Evolutionary conservation across 805 yeast genomes (phyloP), one percentile per base, ranked within the genome.

Genomic region (Metschnikowia cubensis): DNA sequence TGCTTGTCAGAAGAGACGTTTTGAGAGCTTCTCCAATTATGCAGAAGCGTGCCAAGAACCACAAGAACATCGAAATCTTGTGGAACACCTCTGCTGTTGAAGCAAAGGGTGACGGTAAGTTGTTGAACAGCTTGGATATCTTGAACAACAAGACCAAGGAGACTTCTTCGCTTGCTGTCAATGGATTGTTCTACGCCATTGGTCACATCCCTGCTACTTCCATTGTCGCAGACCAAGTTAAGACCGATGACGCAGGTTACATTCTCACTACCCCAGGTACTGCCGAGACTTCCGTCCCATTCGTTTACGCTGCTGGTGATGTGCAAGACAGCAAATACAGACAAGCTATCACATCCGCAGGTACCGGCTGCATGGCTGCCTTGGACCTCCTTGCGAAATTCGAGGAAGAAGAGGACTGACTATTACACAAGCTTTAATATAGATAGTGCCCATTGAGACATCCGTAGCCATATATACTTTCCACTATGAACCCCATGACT

Each of bases 321-420:
- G 99, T 94, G 50, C 99, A 94, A 74, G 99, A 94, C 74, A 85
- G 89, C 71, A 82, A 81, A 68, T 94, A 92, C 74, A 89, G 99
- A 83, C 99, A 94, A 77, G 99, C 99, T 51, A 89, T 94, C 66
- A 94, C 99, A 38, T 90, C 97, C 69, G 99, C 99, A n/a, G 99
- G 99, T 66, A 81, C 96, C 56, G 99, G 99, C 56, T 94, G 99
- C 80, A 92, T 91, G 97, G 99, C 99, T 63, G 99, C 96, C 53
- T 80, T 94, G 54, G 98, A 94, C 64, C 89, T 92, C 65, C 54
- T 58, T 35, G 52, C 53, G 39, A 55, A 55, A 53, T 52, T 58
- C 35, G 61, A 58, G 41, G 61, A 58, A 53, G 60, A 58, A 45
- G 60, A 55, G 53, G 60, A 46, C 49, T 54, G 59, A 55, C 54